Conservation (phyloP, 1,284 basidiomycete species). For the Pseudozyma sp. region DNA sequence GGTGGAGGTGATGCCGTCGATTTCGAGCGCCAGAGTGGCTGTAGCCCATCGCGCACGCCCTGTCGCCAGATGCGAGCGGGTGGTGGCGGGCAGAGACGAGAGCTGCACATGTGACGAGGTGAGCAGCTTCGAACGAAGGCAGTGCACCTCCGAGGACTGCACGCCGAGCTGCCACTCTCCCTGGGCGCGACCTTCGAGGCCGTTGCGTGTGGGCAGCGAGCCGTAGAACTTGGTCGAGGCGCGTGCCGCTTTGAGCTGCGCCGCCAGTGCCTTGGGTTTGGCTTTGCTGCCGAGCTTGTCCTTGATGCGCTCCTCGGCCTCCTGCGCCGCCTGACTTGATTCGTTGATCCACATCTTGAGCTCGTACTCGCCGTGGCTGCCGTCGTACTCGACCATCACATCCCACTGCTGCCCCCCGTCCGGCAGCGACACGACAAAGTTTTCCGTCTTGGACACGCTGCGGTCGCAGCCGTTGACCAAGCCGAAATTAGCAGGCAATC, state of each 20-base stretch:
- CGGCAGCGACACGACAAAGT: conserved; percentile 6
- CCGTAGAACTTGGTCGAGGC: conserved; percentile 8
- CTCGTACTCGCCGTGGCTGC: conserved; percentile 3
- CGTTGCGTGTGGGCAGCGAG: conserved; percentile 9
- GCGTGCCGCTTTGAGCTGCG: conserved; percentile 5
- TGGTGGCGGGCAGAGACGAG: conserved; percentile 4
- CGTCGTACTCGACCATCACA: conserved; percentile 6
- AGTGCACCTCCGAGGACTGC: conserved; percentile 1
- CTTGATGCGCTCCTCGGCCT: conserved; percentile 9
- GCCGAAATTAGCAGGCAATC: background rate
- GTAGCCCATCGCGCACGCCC: conserved; percentile 6
- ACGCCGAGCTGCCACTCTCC: conserved; percentile 6
- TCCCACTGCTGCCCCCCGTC: conserved; percentile 9
- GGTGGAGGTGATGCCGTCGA: conserved; percentile 7
- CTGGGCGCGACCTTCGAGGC: background rate
- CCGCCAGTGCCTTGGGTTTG: conserved; percentile 1
- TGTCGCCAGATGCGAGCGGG: background rate
- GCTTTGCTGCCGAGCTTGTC: conserved; percentile 5
- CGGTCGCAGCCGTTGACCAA: conserved; percentile 7
- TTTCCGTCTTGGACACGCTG: conserved; percentile 11
- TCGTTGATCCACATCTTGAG: conserved; percentile 3
- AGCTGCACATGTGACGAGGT: conserved; percentile 9
- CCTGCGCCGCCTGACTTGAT: conserved; percentile 1
- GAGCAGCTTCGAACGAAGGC: conserved; percentile 2
- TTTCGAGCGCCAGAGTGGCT: conserved; percentile 4